Evolutionary conservation across 2,329 filamentous ascomycete genomes (phyloP).

Genomic region (Oidium heveae): DNA sequence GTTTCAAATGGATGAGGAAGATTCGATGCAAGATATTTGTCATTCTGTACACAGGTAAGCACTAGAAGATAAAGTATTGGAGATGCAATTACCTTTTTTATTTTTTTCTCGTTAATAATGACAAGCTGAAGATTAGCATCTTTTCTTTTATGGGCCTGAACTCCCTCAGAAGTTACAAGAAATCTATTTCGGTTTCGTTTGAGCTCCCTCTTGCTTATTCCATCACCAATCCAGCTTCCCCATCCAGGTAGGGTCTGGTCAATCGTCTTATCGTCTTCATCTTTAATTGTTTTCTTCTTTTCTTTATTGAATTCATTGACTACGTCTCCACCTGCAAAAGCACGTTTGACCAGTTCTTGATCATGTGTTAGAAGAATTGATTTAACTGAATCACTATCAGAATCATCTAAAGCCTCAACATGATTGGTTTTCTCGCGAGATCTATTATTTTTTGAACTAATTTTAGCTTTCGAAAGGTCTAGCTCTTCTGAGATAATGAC

Average conservation of each 20-base stretch:
- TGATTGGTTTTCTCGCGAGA: slow-evolving; percentile 9
- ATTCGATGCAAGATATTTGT: slow-evolving; percentile 60
- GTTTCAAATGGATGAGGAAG: slow-evolving; percentile 82
- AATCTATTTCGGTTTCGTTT: slow-evolving; percentile 35
- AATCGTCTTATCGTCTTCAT: slow-evolving; percentile 61
- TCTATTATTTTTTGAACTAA: slow-evolving; percentile 11
- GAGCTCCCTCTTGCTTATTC: slow-evolving; percentile 45
- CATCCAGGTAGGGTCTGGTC: slow-evolving; percentile 80
- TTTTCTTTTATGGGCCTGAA: slow-evolving; percentile 52
- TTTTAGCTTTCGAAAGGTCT: slow-evolving; percentile 12
- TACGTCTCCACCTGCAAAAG: slow-evolving; percentile 75
- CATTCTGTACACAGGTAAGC: slow-evolving; percentile 29
- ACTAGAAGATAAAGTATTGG: background rate
- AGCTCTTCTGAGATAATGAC: slow-evolving; percentile 12
- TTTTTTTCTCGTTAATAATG: slow-evolving; percentile 75
- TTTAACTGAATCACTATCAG: slow-evolving; percentile 19
- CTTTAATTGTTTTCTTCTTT: slow-evolving; percentile 43
- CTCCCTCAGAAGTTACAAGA: slow-evolving; percentile 41
- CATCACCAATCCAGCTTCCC: slow-evolving; percentile 77
- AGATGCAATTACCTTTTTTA: slow-evolving; percentile 44
- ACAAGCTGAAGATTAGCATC: slow-evolving; percentile 64
- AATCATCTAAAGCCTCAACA: slow-evolving; percentile 6
- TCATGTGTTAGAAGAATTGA: slow-evolving; percentile 29
- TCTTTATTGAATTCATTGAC: slow-evolving; percentile 57
- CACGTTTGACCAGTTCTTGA: slow-evolving; percentile 47